These are phyloP conservation scores for Sanguinoderma infundibulare DNA, from an alignment of 1,284 basidiomycete genomes.

Conservation along the genomic window DNA sequence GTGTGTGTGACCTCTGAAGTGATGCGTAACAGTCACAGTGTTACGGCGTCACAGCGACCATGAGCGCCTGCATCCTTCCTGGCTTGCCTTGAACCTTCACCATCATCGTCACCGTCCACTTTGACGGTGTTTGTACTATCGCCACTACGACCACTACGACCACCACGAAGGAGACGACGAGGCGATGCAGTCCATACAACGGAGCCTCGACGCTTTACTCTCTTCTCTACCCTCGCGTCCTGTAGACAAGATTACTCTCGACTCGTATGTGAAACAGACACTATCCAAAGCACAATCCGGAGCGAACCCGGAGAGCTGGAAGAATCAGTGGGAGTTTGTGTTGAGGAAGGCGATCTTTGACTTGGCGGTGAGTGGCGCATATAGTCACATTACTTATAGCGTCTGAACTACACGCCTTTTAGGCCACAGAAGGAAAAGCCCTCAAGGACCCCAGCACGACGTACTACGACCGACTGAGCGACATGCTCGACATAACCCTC, in stretches of 20 bases:
- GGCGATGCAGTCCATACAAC: constrained; percentile 31
- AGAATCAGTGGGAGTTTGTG: constrained; percentile 73
- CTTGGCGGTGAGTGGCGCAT: constrained; percentile 56
- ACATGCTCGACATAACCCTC: constrained; percentile 71
- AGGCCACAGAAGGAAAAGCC: constrained; percentile 69
- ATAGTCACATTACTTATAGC: not conserved
- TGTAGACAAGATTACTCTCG: constrained; percentile 49
- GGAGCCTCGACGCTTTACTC: constrained; percentile 44
- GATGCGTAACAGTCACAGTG: too few relatives aligned
- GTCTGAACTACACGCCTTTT: too few relatives aligned
- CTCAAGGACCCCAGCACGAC: constrained; percentile 47
- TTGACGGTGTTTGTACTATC: not conserved
- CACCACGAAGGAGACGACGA: not conserved
- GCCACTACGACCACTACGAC: too few relatives aligned
- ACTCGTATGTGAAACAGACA: constrained; percentile 51
- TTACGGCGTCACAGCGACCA: too few relatives aligned
- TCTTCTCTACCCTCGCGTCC: constrained; percentile 55
- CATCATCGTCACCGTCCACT: not conserved
- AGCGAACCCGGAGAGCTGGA: constrained; percentile 58
- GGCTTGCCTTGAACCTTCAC: not conserved
- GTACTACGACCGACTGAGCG: constrained; percentile 66
- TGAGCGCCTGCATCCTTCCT: not conserved
- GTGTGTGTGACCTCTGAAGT: too few relatives aligned
- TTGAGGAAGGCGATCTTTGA: constrained; percentile 70
- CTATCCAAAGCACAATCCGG: constrained; percentile 45